Evolutionary conservation across 305 asterid species (phyloP).

Genomic region (Solanum aculeatissimum): DNA sequence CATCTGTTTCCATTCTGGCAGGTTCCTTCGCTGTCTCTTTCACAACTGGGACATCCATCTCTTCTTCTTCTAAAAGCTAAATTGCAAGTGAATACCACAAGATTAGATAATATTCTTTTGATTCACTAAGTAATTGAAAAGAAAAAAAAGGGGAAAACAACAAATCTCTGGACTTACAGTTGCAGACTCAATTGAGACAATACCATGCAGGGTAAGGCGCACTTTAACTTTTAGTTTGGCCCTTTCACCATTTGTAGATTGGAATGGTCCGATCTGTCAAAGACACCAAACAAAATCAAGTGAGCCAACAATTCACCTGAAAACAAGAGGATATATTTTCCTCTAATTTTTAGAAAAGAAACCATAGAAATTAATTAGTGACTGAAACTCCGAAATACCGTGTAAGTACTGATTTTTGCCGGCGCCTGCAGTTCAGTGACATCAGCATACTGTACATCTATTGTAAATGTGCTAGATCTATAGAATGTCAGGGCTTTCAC

Average conservation of each 20-base stretch:
- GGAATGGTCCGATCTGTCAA: conserved; percentile 85
- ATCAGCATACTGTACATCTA: conserved; percentile 81
- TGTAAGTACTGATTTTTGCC: conserved; percentile 75
- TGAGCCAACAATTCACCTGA: not conserved
- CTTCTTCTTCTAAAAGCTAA: conserved; percentile 92
- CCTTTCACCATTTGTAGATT: conserved; percentile 46
- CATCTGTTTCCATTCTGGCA: conserved; percentile 75
- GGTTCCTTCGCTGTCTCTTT: conserved; percentile 43
- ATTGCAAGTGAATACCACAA: conserved; percentile 4
- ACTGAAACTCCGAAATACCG: conserved; percentile 32
- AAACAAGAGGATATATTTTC: not conserved
- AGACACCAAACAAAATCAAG: not conserved
- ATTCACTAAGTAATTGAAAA: not conserved
- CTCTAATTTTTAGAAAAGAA: not conserved
- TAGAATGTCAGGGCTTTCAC: conserved; percentile 89
- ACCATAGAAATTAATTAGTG: not conserved
- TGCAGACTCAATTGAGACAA: conserved; percentile 80
- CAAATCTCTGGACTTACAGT: conserved; percentile 25
- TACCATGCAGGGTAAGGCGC: conserved; percentile 81
- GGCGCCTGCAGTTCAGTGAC: conserved; percentile 69
- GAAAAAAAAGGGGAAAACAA: not conserved
- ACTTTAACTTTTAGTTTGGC: conserved; percentile 73
- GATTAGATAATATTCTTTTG: not conserved
- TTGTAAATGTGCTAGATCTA: conserved; percentile 60
- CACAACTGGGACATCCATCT: conserved; percentile 48